Evolutionary conservation across 257 asterid genomes (phyloP).

Genomic region (Echium plantagineum): DNA sequence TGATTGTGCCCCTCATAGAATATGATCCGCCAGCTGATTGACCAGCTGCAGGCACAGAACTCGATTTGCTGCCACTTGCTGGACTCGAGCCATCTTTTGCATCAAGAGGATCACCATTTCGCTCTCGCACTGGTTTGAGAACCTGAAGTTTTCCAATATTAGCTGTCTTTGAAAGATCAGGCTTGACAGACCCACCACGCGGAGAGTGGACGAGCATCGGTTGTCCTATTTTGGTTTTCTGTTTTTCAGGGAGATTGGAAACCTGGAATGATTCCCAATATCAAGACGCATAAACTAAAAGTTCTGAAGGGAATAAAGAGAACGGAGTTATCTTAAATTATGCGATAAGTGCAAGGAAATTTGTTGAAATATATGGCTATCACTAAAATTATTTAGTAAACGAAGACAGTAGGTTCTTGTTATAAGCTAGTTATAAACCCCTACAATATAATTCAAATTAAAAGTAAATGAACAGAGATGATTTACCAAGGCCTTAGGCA

Average conservation of each 20-base stretch:
- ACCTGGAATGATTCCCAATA: constrained; percentile 30
- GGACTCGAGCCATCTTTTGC: constrained; percentile 39
- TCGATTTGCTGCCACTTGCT: constrained; percentile 23
- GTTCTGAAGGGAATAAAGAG: too few relatives aligned
- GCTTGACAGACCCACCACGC: constrained; percentile 42
- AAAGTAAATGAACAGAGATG: not conserved
- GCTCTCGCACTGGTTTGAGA: constrained; percentile 59
- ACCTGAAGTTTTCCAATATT: constrained; percentile 62
- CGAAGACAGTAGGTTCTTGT: too few relatives aligned
- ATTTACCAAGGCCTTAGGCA: constrained; percentile 55
- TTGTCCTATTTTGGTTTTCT: constrained; percentile 44
- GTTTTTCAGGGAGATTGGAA: constrained; percentile 56
- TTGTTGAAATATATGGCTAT: too few relatives aligned
- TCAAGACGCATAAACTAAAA: not conserved
- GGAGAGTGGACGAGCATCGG: constrained; percentile 49
- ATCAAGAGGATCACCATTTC: constrained; percentile 41
- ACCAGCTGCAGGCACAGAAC: constrained; percentile 20
- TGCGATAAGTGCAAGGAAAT: too few relatives aligned
- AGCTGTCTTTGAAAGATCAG: constrained; percentile 40
- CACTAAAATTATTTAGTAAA: too few relatives aligned
- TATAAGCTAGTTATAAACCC: too few relatives aligned
- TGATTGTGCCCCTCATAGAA: constrained; percentile 19
- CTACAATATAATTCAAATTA: too few relatives aligned
- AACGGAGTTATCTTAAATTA: too few relatives aligned
- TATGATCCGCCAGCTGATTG: constrained; percentile 27